Evolutionary conservation across 352 stramenopile genomes (phyloP), one percentile per base, ranked within the genome.

Genomic region (Phytophthora pinifolia): DNA sequence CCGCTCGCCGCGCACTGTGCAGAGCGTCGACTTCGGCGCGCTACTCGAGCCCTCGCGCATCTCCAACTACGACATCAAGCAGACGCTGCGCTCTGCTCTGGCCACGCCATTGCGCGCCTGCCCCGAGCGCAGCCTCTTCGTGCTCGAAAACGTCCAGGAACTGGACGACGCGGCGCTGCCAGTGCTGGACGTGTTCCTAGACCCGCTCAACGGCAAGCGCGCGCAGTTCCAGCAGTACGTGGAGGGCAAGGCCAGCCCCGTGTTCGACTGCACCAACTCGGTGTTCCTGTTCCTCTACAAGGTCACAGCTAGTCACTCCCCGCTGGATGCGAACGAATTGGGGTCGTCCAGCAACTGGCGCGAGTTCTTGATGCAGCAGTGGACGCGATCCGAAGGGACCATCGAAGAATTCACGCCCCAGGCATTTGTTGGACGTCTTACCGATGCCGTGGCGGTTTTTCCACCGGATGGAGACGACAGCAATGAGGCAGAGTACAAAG

Each of bases 221-320:
- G 79, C 71, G 12, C 74, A 79, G 33, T 80, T 88, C 36, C 76
- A 89, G 45, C 57, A 81, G 12, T 63, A 70, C 10, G 37, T 55
- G 2, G 45, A 67, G 4, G 57, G 57, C 17, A 35, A 59, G 49
- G 39, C 39, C 15, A 70, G 55, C n/a, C 47, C 47, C 15, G 52
- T 79, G 15, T 69, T 86, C 25, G 79, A 89, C 62, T 78, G 65
- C 20, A 65, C 70, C 22, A 70, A 79, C 18, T 66, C 77, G 0
- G 43, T 89, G 4, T 87, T 89, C 38, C 49, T 89, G 6, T 88
- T 89, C 52, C 58, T 88, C 0, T 89, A 70, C 52, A 61, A 81
- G 27, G 42, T 76, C 14, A 35, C 43, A 39, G n/a, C 46, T 41
- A 62, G 20, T 10, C 32, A 54, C 9, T 65, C 30, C 25, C 44